Evolutionary conservation across 1,284 basidiomycete species (phyloP).

Genomic region (Termitomyces sp.): DNA sequence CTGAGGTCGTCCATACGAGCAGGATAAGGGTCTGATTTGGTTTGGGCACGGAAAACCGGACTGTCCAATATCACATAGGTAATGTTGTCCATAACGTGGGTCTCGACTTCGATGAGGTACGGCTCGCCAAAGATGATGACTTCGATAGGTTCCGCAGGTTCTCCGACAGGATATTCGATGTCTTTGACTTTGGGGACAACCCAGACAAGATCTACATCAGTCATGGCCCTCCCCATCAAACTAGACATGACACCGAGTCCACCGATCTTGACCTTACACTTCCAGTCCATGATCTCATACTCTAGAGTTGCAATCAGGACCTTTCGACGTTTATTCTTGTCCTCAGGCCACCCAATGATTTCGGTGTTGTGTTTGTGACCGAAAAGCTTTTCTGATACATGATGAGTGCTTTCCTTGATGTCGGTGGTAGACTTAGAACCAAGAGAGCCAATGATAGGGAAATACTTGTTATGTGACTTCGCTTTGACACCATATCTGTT

Average conservation of each 20-base stretch:
- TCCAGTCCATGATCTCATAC: constrained; percentile 95
- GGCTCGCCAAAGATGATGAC: constrained; percentile 94
- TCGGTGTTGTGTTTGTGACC: constrained; percentile 54
- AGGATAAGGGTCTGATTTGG: constrained; percentile 89
- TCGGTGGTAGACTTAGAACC: constrained; percentile 65
- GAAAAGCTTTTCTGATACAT: constrained; percentile 63
- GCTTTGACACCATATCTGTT: constrained; percentile 85
- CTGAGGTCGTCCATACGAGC: constrained; percentile 94
- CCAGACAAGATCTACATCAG: constrained; percentile 90
- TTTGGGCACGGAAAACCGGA: constrained; percentile 92
- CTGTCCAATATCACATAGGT: constrained; percentile 90
- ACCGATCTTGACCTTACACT: constrained; percentile 94
- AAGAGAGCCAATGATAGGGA: constrained; percentile 68
- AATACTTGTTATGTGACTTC: constrained; percentile 65
- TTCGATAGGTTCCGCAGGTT: constrained; percentile 87
- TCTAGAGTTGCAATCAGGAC: constrained; percentile 88
- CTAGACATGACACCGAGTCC: constrained; percentile 95
- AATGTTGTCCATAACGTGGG: constrained; percentile 87
- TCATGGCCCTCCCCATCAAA: constrained; percentile 96
- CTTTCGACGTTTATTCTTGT: constrained; percentile 82
- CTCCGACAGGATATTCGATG: constrained; percentile 85
- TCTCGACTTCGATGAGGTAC: constrained; percentile 92
- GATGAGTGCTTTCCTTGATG: constrained; percentile 45
- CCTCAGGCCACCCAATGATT: constrained; percentile 90
- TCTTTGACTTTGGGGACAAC: constrained; percentile 92